Conservation (phyloP, 2,329 filamentous ascomycete species). For the Exophiala viscosa region DNA sequence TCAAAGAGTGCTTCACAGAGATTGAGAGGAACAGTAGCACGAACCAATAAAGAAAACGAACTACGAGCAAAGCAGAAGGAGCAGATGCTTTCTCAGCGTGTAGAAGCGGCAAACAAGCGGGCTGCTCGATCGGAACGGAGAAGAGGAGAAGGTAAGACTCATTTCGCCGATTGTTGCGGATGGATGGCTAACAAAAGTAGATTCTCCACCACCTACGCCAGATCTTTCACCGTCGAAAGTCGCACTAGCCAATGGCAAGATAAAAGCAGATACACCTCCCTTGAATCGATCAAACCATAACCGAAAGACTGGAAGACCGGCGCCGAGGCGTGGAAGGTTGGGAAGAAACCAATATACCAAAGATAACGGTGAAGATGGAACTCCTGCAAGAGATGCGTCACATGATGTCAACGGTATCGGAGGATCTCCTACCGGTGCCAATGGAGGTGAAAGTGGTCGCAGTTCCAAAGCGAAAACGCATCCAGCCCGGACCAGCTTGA, state of each 20-base stretch:
- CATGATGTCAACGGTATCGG: slow-evolving; percentile 25
- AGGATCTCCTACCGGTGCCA: slow-evolving; percentile 37
- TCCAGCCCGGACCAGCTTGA: slow-evolving; percentile 66
- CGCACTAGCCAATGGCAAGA: slow-evolving; percentile 36
- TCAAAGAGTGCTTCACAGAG: slow-evolving; percentile 37
- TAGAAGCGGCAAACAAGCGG: slow-evolving; percentile 72
- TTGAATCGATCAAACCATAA: slow-evolving; percentile 44
- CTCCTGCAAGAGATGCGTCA: slow-evolving; percentile 30
- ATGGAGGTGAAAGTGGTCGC: slow-evolving; percentile 54
- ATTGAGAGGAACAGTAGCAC: slow-evolving; percentile 52
- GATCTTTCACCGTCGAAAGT: slow-evolving; percentile 52
- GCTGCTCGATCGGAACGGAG: slow-evolving; percentile 78
- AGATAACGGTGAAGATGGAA: slow-evolving; percentile 54
- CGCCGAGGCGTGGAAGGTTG: slow-evolving; percentile 63
- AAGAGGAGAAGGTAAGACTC: slow-evolving; percentile 67
- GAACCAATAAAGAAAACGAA: slow-evolving; percentile 51
- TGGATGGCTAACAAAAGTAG: slow-evolving; percentile 39
- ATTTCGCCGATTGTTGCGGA: not conserved
- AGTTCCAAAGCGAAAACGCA: slow-evolving; percentile 59
- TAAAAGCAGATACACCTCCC: slow-evolving; percentile 43
- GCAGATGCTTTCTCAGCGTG: slow-evolving; percentile 62
- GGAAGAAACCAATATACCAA: slow-evolving; percentile 81
- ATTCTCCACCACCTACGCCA: slow-evolving; percentile 68
- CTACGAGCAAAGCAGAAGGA: slow-evolving; percentile 57
- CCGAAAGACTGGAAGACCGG: slow-evolving; percentile 62